Evolutionary conservation across 257 asterid species (phyloP).

Genomic region (Cinchona pubescens): DNA sequence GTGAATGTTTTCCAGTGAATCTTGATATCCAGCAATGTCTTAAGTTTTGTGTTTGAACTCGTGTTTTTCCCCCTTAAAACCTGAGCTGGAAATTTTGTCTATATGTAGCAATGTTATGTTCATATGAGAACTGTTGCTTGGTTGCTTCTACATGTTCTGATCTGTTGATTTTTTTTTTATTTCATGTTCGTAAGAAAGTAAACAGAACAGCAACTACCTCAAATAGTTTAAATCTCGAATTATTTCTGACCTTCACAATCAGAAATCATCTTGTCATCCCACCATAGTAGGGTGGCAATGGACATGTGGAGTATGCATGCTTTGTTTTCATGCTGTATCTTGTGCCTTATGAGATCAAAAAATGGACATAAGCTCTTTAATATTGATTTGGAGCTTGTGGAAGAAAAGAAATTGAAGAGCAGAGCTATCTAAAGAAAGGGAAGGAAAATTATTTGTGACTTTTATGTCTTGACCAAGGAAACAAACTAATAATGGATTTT

Average conservation of each 20-base stretch:
- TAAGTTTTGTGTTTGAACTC: not conserved
- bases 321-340: not conserved
- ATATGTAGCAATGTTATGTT: not conserved
- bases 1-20: not conserved
- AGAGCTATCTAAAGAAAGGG: not conserved
- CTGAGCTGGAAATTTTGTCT: not conserved
- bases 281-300: not conserved
- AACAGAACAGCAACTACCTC: not conserved
- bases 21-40: not conserved
- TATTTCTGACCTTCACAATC: not conserved
- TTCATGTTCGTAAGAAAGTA: not conserved
- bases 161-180: not conserved
- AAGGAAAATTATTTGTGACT: not conserved
- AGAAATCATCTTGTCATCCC: not conserved
- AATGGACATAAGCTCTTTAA: not conserved
- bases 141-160: not conserved
- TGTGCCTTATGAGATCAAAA: not conserved
- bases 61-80: not conserved
- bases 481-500: not conserved
- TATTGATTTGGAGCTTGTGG: not conserved
- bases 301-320: not conserved
- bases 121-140: not conserved
- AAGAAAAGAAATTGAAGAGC: not conserved
- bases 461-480: not conserved
- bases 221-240: not conserved